These are phyloP conservation scores for Hordeum pubiflorum DNA, from an alignment of 202 grass and related monocot species.

Conservation along the genomic window DNA sequence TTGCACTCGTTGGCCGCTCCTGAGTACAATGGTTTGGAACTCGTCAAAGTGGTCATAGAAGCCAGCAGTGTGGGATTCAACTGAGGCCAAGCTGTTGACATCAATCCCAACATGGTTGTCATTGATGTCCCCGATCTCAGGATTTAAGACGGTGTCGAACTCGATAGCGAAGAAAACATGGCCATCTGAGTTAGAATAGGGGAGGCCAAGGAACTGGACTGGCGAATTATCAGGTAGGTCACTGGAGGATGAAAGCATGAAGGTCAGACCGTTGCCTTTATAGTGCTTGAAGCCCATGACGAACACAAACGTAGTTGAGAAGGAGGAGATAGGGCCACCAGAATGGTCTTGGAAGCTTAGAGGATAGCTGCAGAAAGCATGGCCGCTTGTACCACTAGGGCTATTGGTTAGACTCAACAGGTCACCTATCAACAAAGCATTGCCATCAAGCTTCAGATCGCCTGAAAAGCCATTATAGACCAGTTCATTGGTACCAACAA, in stretches of 20 bases:
- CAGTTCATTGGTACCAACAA: not conserved
- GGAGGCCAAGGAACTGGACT: not conserved
- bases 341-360: not conserved
- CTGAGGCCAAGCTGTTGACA: not conserved
- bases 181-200: not conserved
- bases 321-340: not conserved
- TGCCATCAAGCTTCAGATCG: not conserved
- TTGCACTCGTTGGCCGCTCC: rapidly evolving
- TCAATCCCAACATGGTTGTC: not conserved
- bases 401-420: not conserved
- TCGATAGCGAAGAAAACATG: not conserved
- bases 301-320: not conserved
- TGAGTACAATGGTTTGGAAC: not conserved
- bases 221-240: not conserved
- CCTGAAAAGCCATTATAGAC: not conserved
- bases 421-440: not conserved
- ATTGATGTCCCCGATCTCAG: not conserved
- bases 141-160: not conserved
- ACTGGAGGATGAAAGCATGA: not conserved
- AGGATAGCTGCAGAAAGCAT: not conserved
- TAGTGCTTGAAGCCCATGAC: not conserved
- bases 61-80: not conserved
- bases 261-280: not conserved
- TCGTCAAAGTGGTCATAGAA: not conserved
- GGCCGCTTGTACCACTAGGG: not conserved